These are phyloP conservation scores for Globisporangium nagaii DNA, from an alignment of 352 stramenopile genomes.

Conservation along the genomic window DNA sequence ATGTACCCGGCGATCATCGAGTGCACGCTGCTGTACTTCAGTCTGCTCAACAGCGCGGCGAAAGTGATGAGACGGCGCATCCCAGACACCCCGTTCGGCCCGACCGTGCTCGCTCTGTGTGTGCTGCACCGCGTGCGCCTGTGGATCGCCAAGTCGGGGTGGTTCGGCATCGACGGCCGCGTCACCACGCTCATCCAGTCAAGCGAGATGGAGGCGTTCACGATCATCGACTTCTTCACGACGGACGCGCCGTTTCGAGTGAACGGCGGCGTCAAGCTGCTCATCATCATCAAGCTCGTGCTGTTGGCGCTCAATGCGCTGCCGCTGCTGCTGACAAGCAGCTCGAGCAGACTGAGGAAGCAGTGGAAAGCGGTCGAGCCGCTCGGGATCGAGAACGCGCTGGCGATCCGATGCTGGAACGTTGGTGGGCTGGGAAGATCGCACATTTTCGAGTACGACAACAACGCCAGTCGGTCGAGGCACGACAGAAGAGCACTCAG, in stretches of 20 bases:
- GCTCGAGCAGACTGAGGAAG: not conserved
- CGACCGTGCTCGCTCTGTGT: constrained; percentile 29
- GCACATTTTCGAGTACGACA: no score
- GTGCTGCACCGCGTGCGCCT: constrained; percentile 26
- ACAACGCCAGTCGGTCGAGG: no score
- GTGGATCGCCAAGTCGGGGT: constrained; percentile 9
- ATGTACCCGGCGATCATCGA: constrained; percentile 39
- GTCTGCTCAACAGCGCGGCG: constrained; percentile 34
- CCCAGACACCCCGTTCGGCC: constrained; percentile 30
- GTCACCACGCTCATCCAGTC: constrained; percentile 22
- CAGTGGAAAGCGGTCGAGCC: not conserved
- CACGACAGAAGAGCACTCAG: not conserved
- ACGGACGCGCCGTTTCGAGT: constrained; percentile 20
- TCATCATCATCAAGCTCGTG: constrained; percentile 42
- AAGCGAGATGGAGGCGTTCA: constrained; percentile 20
- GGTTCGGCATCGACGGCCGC: constrained; percentile 20
- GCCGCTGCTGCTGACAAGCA: constrained; percentile 25
- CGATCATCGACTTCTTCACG: constrained; percentile 33
- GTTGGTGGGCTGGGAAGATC: not conserved
- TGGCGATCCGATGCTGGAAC: not conserved
- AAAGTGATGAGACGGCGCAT: constrained; percentile 29
- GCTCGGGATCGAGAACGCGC: constrained; percentile 6
- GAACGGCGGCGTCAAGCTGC: constrained; percentile 22
- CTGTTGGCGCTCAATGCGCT: constrained; percentile 30
- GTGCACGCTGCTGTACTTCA: constrained; percentile 34